Evolutionary conservation across 208 protist species (phyloP), one percentile per base, ranked within the genome.

Genomic region (Leishmania amazonensis): DNA sequence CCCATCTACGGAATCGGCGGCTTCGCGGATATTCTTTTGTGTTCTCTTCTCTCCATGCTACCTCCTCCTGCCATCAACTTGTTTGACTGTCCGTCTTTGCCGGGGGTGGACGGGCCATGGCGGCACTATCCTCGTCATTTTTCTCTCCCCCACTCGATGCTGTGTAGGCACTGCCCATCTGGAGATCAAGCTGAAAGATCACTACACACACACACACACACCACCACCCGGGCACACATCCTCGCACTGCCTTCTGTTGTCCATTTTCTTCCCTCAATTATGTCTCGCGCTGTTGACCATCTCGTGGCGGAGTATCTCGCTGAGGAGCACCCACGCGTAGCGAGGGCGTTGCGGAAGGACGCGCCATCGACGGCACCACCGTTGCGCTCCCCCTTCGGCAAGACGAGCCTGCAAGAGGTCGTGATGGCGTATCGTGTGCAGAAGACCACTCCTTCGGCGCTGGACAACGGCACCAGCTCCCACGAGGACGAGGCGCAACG

Each of bases 221-320:
- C 35, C 35, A 74, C 11, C n/a, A 47, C 72, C 9, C 28, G 1
- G 28, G 47, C 73, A 21, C 35, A 65, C 21, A 28, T 13, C 51
- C 24, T 60, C 47, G 6, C 40, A 65, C 6, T 17, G 21, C 75
- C 57, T 42, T 28, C 49, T 21, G 15, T 24, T 68, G 3, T 49
- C 11, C 45, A 49, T 13, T 79, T 17, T 49, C 24, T 38, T 31
- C 68, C 38, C 35, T 67, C 58, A 83, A 35, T 15, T 19, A 93
- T 94, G 90, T 87, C 89, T 21, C 82, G 78, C 45, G 85, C 86
- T 38, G 83, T 94, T 57, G 87, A 95, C 67, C 38, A 84, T 54
- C 83, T 90, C 15, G 83, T 95, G 40, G 58, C 81, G 13, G 81
- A 90, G 38, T 95, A 95, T 83, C 87, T 95, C 54, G 38, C 86